Conservation (phyloP, 352 stramenopile species). For the Phytopythium sindhum region DNA sequence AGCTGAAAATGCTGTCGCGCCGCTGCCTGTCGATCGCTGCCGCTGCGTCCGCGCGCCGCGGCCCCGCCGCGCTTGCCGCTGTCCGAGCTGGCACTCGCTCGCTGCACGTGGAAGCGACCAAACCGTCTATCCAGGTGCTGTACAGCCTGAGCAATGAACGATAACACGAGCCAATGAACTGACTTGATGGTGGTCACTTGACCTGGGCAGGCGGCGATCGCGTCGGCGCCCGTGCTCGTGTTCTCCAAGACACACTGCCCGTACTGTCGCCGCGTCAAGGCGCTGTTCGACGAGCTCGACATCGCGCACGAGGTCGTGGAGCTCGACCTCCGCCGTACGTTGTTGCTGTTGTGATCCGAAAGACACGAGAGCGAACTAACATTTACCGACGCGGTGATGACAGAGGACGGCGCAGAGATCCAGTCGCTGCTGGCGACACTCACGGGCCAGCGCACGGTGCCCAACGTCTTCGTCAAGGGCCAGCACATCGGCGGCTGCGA, state of each 20-base stretch:
- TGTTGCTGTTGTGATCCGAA: not conserved
- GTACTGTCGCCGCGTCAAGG: slow-evolving; percentile 91
- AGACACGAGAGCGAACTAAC: not conserved
- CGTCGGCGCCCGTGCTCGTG: slow-evolving; percentile 77
- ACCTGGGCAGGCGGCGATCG: slow-evolving; percentile 43
- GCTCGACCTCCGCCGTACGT: slow-evolving; percentile 55
- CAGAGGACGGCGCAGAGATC: slow-evolving; percentile 87
- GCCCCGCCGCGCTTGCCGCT: not conserved
- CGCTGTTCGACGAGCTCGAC: slow-evolving; percentile 74
- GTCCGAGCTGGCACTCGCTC: slow-evolving; percentile 18
- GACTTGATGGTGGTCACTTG: not conserved
- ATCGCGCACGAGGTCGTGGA: slow-evolving; percentile 63
- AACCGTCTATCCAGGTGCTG: slow-evolving; percentile 51
- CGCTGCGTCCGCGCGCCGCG: slow-evolving; percentile 14
- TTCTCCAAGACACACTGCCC: slow-evolving; percentile 97
- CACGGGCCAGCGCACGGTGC: slow-evolving; percentile 95
- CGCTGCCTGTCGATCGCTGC: slow-evolving; percentile 16
- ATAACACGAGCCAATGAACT: not conserved
- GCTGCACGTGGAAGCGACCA: slow-evolving; percentile 62
- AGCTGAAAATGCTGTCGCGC: not conserved
- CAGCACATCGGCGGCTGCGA: slow-evolving; percentile 96
- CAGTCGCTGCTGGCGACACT: slow-evolving; percentile 88
- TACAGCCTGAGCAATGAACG: not conserved
- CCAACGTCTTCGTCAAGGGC: slow-evolving; percentile 98
- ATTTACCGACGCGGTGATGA: not conserved